Evolutionary conservation across 768 basidiomycete genomes (phyloP).

Genomic region (Hygrophoropsis aurantiaca): DNA sequence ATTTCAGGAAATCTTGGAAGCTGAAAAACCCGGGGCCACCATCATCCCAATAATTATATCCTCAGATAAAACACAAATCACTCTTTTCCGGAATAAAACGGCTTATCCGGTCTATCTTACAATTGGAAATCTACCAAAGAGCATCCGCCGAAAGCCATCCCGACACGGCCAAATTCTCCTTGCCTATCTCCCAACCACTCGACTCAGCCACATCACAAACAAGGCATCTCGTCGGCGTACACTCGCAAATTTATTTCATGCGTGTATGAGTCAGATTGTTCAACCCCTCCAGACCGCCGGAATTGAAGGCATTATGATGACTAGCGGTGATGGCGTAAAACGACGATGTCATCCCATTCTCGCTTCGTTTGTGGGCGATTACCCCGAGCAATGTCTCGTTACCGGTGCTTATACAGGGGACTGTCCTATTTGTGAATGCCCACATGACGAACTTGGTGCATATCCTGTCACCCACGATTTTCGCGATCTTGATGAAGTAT

Average conservation of each 20-base stretch:
- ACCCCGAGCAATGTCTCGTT: conserved; percentile 18
- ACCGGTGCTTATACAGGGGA: conserved; percentile 10
- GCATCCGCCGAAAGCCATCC: conserved; percentile 35
- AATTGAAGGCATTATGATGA: conserved; percentile 27
- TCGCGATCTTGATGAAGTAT: neutral
- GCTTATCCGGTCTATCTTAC: conserved; percentile 21
- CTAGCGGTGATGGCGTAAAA: conserved; percentile 35
- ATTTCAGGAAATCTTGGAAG: conserved; percentile 16
- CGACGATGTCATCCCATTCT: conserved; percentile 32
- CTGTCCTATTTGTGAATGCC: conserved; percentile 11
- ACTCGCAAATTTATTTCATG: conserved; percentile 38
- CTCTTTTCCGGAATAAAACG: conserved; percentile 14
- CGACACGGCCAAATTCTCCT: conserved; percentile 6
- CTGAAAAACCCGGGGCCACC: conserved; percentile 2
- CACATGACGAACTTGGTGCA: neutral
- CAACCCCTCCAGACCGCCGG: conserved; percentile 29
- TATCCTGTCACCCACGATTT: neutral
- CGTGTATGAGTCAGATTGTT: conserved; percentile 28
- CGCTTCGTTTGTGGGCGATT: conserved; percentile 17
- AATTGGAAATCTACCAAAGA: conserved; percentile 40
- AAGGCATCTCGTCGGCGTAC: conserved; percentile 20
- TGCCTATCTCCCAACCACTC: conserved; percentile 9
- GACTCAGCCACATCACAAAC: conserved; percentile 5
- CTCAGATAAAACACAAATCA: conserved; percentile 18
- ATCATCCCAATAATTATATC: conserved; percentile 18